Evolutionary conservation across 345 rosid species (phyloP), one percentile per base, ranked within the genome.

Genomic region (Aegle marmelos): DNA sequence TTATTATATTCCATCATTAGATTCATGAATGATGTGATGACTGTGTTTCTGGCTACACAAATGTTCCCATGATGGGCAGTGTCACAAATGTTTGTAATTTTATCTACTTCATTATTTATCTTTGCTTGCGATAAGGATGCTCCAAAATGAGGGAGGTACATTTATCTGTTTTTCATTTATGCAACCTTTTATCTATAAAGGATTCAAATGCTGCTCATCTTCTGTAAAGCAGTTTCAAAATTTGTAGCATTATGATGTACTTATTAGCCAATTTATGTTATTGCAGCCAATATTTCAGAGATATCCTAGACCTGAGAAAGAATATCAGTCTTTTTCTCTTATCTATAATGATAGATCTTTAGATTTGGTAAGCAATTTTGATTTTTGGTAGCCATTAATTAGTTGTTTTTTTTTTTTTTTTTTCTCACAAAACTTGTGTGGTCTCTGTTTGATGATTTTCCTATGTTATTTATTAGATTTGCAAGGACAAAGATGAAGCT

Each of bases 401-500:
- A 56, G 45, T 21, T 37, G n/a, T n/a, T n/a, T n/a, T n/a, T n/a
- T n/a, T n/a, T n/a, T n/a, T n/a, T n/a, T 56, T 81, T 81, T 63
- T 39, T 65, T n/a, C 30, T 21, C 10, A 6, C 75, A 53, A 48
- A 37, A 60, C 67, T 53, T 9, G 56, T 65, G 39, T 36, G 24
- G 28, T 76, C 5, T 60, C 24, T 59, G 22, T 25, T 48, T 31
- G 36, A 48, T 65, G 7, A 17, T 24, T 24, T 8, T 27, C 22
- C 17, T 62, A n/a, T 16, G 61, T 27, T 25, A 13, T 37, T 61
- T 65, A 59, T 73, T 80, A 92, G 93, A 91, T 91, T 17, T 92
- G 97, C 91, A 89, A 89, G 81, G 97, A 92, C 82, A 90, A 90
- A 89, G 94, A 89, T 76, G 97, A 90, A 83, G 97, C 97, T 69